Evolutionary conservation across 129 eudicot genomes (phyloP), one percentile per base, ranked within the genome.

Genomic region (Centella asiatica): DNA sequence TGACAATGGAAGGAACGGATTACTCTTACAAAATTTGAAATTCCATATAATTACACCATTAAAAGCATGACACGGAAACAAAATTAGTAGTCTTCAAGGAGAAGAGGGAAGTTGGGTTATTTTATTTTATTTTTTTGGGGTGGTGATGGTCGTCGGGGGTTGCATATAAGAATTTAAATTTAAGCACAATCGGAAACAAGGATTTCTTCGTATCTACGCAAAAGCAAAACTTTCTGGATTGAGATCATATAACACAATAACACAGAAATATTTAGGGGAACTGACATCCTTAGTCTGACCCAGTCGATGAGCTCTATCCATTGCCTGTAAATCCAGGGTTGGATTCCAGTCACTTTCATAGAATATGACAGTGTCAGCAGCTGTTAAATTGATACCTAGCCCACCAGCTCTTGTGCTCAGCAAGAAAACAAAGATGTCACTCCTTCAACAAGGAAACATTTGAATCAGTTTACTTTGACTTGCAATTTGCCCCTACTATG

Each of bases 341-440:
- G 99, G 99, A 70, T 93, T 93, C 99, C 99, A 93, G 64, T 93
- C 99, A 72, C 99, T 93, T 74, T 93, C 99, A 44, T 93, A 93
- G 56, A 93, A 93, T 57, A 93, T 93, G 58, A 87, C 96, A 18
- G 96, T 93, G 75, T 88, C 99, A 46, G 99, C 99, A 61, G 96
- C 96, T 33, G 99, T 93, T 77, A 93, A 74, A 59, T 93, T 93
- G 81, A 93, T 93, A 66, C 99, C 99, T n/a, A 93, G 95, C 31
- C 99, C 99, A 66, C 96, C 99, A 62, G 99, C 99, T 73, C 99
- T 85, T 62, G 99, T 93, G 73, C 99, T 93, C 76, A 93, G 72
- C 78, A 93, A 80, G 71, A 93, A 93, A 48, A 93, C 96, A 82
- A 87, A 87, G 31, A 93, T 87, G 52, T 93, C 96, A 65, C 54